Percentiles rank a stretch among this genome's conserved stretches.
phyloP scores from a whole-genome alignment of 1,284 basidiomycete genomes.

The Papiliotrema laurentii region DNA sequence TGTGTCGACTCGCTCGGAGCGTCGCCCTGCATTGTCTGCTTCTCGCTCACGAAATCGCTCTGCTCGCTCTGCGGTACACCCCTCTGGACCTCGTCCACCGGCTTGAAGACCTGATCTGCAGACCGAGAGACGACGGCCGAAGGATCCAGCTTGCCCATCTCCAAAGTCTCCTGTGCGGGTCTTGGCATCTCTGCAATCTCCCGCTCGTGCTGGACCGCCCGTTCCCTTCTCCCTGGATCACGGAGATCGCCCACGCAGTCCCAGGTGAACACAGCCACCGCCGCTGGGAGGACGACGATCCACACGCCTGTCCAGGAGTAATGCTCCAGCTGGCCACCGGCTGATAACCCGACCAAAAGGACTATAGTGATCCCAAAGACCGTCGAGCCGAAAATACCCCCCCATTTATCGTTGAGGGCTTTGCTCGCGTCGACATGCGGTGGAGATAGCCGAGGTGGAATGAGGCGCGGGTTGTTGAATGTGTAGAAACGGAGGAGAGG shows the following conservation, averaged over 20 bases:
- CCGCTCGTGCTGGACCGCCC: neutral
- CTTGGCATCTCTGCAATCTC: neutral
- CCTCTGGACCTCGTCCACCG: neutral
- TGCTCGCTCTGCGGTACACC: neutral
- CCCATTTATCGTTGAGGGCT: slow-evolving; percentile 53
- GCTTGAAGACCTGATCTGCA: neutral
- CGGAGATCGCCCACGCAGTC: slow-evolving; percentile 52
- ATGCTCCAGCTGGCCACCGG: slow-evolving; percentile 56
- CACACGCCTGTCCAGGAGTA: slow-evolving; percentile 48
- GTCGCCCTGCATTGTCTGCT: neutral
- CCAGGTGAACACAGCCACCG: slow-evolving; percentile 63
- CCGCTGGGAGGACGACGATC: slow-evolving; percentile 79
- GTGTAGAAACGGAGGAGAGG: slow-evolving; percentile 38
- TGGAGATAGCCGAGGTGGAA: slow-evolving; percentile 48
- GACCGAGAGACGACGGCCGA: neutral
- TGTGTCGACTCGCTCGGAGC: neutral
- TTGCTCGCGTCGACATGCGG: slow-evolving; percentile 51
- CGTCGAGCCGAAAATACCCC: slow-evolving; percentile 53
- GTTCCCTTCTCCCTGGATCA: neutral
- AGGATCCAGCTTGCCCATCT: neutral
- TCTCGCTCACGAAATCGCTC: neutral
- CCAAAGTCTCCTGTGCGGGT: neutral
- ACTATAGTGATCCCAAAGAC: slow-evolving; percentile 56
- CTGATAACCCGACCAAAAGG: slow-evolving; percentile 57
- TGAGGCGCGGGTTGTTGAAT: slow-evolving; percentile 36